Percentiles rank a stretch among this genome's conserved stretches.
Conservation (phyloP, 306 rosid species). For the Gynostemma pentaphyllum region DNA sequence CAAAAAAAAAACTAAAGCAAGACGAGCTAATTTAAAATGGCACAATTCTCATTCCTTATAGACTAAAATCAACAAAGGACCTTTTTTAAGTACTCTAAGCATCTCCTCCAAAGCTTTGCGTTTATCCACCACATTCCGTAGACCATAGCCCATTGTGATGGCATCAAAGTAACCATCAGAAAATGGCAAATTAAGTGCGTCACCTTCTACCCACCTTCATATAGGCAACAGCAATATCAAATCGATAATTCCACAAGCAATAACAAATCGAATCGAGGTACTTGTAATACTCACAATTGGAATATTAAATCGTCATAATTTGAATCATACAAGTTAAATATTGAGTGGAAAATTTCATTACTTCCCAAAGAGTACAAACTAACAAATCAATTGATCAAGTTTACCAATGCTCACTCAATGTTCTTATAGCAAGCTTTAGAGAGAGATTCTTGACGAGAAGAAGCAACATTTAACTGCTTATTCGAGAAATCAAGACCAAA, state of each 20-base stretch:
- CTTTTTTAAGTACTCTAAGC: constrained; percentile 59
- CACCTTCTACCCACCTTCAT: constrained; percentile 86
- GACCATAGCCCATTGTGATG: constrained; percentile 84
- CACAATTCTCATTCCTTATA: background rate
- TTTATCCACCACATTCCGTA: constrained; percentile 70
- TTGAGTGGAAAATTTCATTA: background rate
- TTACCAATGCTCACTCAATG: constrained; percentile 68
- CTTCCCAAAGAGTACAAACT: background rate
- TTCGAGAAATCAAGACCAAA: constrained; percentile 55
- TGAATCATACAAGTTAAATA: background rate
- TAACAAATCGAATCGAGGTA: background rate
- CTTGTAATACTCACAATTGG: background rate
- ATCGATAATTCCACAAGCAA: background rate
- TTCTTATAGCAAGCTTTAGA: constrained; percentile 36
- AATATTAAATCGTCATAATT: background rate
- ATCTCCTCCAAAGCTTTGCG: constrained; percentile 62
- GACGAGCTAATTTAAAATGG: background rate
- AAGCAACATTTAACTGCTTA: constrained; percentile 53
- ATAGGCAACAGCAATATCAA: background rate
- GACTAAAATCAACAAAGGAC: constrained; percentile 19
- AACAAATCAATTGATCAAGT: constrained; percentile 6
- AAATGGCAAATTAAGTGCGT: constrained; percentile 82
- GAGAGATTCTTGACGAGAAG: constrained; percentile 33
- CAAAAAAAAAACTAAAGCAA: background rate
- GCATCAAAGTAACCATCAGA: constrained; percentile 66